A percentile compares a stretch with the other conserved stretches of the same genome.
Conservation (phyloP, 208 protist species). For the Crithidia thermophila region DNA sequence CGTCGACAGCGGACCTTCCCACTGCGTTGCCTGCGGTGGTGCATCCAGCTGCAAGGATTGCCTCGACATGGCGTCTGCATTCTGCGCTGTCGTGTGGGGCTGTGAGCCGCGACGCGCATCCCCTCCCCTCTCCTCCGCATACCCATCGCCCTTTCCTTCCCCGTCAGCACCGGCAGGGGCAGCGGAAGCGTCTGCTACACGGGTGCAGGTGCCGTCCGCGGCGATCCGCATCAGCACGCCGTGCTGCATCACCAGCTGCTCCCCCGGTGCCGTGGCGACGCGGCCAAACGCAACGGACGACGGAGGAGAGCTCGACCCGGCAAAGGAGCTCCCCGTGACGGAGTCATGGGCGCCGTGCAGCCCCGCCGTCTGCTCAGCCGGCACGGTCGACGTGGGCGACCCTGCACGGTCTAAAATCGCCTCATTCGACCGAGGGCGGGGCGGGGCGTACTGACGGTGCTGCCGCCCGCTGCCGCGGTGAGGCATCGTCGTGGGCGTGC, state of each 20-base stretch:
- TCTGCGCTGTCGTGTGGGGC: no score
- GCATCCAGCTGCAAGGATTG: not conserved
- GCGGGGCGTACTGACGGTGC: slow-evolving; percentile 29
- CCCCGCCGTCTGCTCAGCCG: not conserved
- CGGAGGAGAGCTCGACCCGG: slow-evolving; percentile 23
- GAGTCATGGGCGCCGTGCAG: slow-evolving; percentile 2
- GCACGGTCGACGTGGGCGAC: not conserved
- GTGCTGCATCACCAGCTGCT: slow-evolving; percentile 54
- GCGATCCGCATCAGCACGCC: slow-evolving; percentile 48
- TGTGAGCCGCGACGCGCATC: no score
- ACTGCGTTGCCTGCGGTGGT: not conserved
- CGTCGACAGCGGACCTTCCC: not conserved
- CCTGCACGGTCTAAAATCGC: not conserved
- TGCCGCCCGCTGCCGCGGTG: not conserved
- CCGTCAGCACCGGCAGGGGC: no score
- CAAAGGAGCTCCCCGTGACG: slow-evolving; percentile 13
- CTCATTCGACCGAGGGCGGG: slow-evolving; percentile 11
- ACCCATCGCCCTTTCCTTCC: no score
- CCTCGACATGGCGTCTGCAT: no score
- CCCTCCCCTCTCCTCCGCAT: no score
- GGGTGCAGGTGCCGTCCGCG: slow-evolving; percentile 23
- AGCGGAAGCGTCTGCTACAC: slow-evolving; percentile 9
- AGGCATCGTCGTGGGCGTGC: not conserved
- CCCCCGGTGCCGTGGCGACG: slow-evolving; percentile 6
- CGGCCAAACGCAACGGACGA: slow-evolving; percentile 15